Percentiles rank a stretch among this genome's conserved stretches.
Evolutionary conservation across 352 stramenopile species (phyloP).

Genomic region (Elongisporangium prolatum): DNA sequence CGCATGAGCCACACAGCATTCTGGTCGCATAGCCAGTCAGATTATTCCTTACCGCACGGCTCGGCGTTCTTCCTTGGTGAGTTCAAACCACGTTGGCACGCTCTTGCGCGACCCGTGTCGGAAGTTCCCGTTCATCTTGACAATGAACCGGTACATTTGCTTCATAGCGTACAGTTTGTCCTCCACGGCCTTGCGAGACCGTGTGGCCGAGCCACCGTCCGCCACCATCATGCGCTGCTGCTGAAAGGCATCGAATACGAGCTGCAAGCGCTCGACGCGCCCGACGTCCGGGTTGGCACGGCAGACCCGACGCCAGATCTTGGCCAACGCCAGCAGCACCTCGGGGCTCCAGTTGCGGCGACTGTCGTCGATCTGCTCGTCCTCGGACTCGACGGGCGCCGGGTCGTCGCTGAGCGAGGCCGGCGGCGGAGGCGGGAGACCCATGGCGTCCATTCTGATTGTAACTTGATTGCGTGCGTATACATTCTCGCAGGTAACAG

Average conservation of each 20-base stretch:
- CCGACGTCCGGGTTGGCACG: conserved; percentile 26
- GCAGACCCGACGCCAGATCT: conserved; percentile 46
- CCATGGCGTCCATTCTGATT: neutral
- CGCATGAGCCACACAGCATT: neutral
- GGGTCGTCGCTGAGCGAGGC: neutral
- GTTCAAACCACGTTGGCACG: conserved; percentile 51
- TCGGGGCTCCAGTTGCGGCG: conserved; percentile 50
- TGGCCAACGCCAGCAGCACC: conserved; percentile 48
- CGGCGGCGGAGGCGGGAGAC: neutral
- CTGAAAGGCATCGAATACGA: conserved; percentile 50
- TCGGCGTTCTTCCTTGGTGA: conserved; percentile 48
- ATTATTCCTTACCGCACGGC: conserved; percentile 21
- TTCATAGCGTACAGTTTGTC: conserved; percentile 67
- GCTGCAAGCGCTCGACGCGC: conserved; percentile 36
- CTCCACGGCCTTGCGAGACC: conserved; percentile 55
- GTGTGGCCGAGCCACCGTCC: conserved; percentile 30
- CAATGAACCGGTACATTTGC: conserved; percentile 73
- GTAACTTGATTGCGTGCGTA: neutral
- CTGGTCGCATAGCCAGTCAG: neutral
- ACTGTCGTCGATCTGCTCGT: conserved; percentile 33
- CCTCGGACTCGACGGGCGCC: conserved; percentile 17
- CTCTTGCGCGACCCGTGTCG: conserved; percentile 16
- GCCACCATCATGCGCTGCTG: conserved; percentile 7
- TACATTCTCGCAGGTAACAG: neutral
- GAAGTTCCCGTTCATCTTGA: conserved; percentile 49